Evolutionary conservation across 441 rosid species (phyloP).

Genomic region (Kokia cookei): DNA sequence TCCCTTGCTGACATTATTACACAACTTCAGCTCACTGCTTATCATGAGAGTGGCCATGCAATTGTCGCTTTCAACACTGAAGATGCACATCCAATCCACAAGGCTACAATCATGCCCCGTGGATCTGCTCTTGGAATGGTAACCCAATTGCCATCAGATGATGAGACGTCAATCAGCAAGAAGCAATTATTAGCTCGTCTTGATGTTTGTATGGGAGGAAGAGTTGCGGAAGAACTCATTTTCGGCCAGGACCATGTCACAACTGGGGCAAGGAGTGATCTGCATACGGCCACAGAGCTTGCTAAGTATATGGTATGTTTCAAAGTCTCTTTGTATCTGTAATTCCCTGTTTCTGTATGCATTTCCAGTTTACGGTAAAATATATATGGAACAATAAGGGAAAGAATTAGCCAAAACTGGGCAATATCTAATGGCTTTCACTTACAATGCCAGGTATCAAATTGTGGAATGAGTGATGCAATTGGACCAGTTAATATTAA

Average conservation of each 20-base stretch:
- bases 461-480: slow-evolving; percentile 93
- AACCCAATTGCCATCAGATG: slow-evolving; percentile 91
- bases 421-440: not conserved
- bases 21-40: slow-evolving; percentile 78
- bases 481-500: slow-evolving; percentile 92
- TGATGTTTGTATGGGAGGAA: slow-evolving; percentile 99
- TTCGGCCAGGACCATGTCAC: slow-evolving; percentile 88
- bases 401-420: not conserved
- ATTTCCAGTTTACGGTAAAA: not conserved
- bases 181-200: slow-evolving; percentile 92
- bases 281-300: slow-evolving; percentile 85
- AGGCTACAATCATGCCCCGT: slow-evolving; percentile 97
- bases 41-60: slow-evolving; percentile 99
- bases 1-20: slow-evolving; percentile 9
- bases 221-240: slow-evolving; percentile 97
- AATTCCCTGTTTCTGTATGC: not conserved
- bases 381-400: not conserved
- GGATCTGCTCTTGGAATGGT: slow-evolving; percentile 99
- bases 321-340: not conserved
- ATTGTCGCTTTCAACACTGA: slow-evolving; percentile 86
- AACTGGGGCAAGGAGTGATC: slow-evolving; percentile 97
- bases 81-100: slow-evolving; percentile 96
- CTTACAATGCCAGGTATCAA: slow-evolving; percentile 56
- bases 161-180: slow-evolving; percentile 94
- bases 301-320: slow-evolving; percentile 88